Evolutionary conservation across 495 filamentous ascomycete species (phyloP), one percentile per base, ranked within the genome.

Genomic region (Darksidea phi): DNA sequence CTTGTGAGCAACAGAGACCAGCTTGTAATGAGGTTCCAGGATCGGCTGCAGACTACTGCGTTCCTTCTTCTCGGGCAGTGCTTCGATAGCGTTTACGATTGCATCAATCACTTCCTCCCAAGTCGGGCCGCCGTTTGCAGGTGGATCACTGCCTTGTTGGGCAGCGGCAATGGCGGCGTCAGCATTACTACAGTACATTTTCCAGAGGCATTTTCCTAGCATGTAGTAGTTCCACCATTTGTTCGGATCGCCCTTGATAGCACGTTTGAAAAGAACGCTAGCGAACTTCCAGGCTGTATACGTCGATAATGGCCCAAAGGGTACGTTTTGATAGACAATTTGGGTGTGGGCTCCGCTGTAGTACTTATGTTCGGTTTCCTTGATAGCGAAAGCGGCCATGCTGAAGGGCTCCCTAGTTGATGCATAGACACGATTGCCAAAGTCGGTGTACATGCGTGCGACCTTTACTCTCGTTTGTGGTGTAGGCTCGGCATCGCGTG

Each of bases 1-100:
- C 70, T 97, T 97, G 73, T 95, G 85, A 11, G 90, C 79, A 51
- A 94, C 78, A 13, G 90, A 93, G 24, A 95, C 80, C 25, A 97
- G 86, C 74, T 97, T 97, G 75, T 96, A 97, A 69, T 97, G 92
- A 13, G 94, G 95, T 71, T 97, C 94, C 23, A 99, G 82, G 20
- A 95, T 88, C 0, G 90, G 91, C 60, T 97, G 91, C 60, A 97
- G 90, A 56, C 82, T 80, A 23, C 87, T 79, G 13, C 84, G 86
- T 64, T 94, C 86, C 52, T 82, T 87, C 20, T 86, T 88, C 65
- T 90, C 88, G 6, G 90, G 91, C n/a, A 95, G 81, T 4, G 84
- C 80, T 61, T 89, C 77, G 59, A 97, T 86, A 0, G 92, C 86
- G 61, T 83, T 83, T 18, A 87, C 80, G 41, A 95, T 80, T n/a